Conservation (phyloP, 2,329 filamentous ascomycete species). For the Exophiala phaeomuriformis region DNA sequence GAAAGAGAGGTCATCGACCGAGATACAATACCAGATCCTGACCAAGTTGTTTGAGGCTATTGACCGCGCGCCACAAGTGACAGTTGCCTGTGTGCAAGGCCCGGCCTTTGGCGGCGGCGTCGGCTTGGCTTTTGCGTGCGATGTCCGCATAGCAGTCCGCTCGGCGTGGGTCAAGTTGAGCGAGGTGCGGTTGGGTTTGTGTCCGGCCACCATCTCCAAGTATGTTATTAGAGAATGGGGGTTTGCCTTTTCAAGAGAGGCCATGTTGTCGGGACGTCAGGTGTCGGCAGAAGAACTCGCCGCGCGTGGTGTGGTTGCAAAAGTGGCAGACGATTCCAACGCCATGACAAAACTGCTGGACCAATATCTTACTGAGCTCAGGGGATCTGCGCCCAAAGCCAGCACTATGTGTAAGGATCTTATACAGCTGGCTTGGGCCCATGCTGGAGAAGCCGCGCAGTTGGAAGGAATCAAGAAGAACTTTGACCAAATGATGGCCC, state of each 20-base stretch:
- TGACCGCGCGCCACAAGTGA: constrained; percentile 37
- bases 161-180: constrained; percentile 31
- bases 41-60: constrained; percentile 34
- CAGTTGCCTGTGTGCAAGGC: constrained; percentile 39
- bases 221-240: constrained; percentile 39
- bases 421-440: constrained; percentile 27
- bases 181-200: constrained; percentile 38
- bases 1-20: constrained; percentile 19
- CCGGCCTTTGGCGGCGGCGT: constrained; percentile 41
- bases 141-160: constrained; percentile 30
- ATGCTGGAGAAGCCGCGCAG: constrained; percentile 22
- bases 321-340: constrained; percentile 23
- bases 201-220: constrained; percentile 37
- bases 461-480: constrained; percentile 23
- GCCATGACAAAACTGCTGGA: constrained; percentile 26
- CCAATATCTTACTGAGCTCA: constrained; percentile 25
- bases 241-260: constrained; percentile 32
- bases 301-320: constrained; percentile 19
- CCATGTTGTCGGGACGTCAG: constrained; percentile 34
- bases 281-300: constrained; percentile 30
- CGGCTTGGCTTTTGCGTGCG: constrained; percentile 40
- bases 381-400: constrained; percentile 28
- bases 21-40: constrained; percentile 18
- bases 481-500: constrained; percentile 30
- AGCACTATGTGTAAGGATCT: constrained; percentile 34